A percentile compares a stretch with the other conserved stretches of the same genome.
These are phyloP conservation scores for sweet orange (Citrus sinensis) DNA, from an alignment of 345 rosid genomes.

Conservation along the genomic window DVS_A1.0 CM039161.1:3563501-3564000, in stretches of 20 bases:
- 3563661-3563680: not conserved
- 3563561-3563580: too few relatives aligned
- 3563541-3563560: too few relatives aligned
- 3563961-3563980: not conserved
- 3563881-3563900: not conserved
- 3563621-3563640: not conserved
- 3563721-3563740: not conserved
- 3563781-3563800: not conserved
- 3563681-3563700: too few relatives aligned
- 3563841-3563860: constrained; percentile 19
- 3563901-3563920: not conserved
- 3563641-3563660: not conserved
- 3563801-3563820: not conserved
- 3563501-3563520: not conserved
- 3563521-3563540: too few relatives aligned
- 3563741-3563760: not conserved
- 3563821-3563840: constrained; percentile 17
- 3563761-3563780: not conserved
- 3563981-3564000: not conserved
- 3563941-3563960: not conserved
- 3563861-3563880: not conserved
- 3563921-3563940: not conserved
- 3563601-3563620: too few relatives aligned
- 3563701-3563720: not conserved
- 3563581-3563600: too few relatives aligned